phyloP scores from a whole-genome alignment of 164 flowering plant genomes.

The Piper longum region DNA sequence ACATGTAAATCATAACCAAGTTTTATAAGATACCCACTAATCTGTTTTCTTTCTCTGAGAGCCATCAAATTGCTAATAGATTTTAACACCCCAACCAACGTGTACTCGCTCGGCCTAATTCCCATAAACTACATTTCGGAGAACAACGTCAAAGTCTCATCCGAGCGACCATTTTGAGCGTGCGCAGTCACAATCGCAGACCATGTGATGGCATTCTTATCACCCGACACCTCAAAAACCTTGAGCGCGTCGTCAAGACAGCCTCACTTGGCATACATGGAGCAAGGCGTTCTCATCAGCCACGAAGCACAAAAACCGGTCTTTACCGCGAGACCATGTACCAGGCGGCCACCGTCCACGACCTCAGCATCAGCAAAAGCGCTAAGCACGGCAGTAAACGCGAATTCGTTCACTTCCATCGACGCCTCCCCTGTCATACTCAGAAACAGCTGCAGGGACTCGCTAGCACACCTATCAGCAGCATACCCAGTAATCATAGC shows the following conservation, averaged over 20 bases:
- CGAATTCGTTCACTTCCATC: slow-evolving; percentile 34
- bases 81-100: slow-evolving; percentile 74
- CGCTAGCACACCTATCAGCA: slow-evolving; percentile 19
- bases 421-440: slow-evolving; percentile 25
- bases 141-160: slow-evolving; percentile 47
- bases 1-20: slow-evolving; percentile 50
- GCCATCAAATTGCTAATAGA: slow-evolving; percentile 54
- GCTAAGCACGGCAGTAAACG: slow-evolving; percentile 53
- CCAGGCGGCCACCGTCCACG: slow-evolving; percentile 28
- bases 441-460: slow-evolving; percentile 36
- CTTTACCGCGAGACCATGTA: slow-evolving; percentile 43
- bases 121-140: slow-evolving; percentile 42
- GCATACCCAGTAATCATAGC: slow-evolving; percentile 78
- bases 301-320: slow-evolving; percentile 28
- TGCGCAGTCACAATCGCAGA: slow-evolving; percentile 80
- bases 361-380: slow-evolving; percentile 26
- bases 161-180: slow-evolving; percentile 54
- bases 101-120: slow-evolving; percentile 57
- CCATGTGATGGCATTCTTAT: slow-evolving; percentile 73
- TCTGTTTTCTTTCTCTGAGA: slow-evolving; percentile 43
- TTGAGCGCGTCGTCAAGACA: slow-evolving; percentile 35
- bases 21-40: slow-evolving; percentile 51
- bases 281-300: slow-evolving; percentile 54
- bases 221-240: slow-evolving; percentile 29
- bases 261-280: slow-evolving; percentile 57